Conservation (phyloP, 306 rosid species). For the Glycine latifolia region DNA sequence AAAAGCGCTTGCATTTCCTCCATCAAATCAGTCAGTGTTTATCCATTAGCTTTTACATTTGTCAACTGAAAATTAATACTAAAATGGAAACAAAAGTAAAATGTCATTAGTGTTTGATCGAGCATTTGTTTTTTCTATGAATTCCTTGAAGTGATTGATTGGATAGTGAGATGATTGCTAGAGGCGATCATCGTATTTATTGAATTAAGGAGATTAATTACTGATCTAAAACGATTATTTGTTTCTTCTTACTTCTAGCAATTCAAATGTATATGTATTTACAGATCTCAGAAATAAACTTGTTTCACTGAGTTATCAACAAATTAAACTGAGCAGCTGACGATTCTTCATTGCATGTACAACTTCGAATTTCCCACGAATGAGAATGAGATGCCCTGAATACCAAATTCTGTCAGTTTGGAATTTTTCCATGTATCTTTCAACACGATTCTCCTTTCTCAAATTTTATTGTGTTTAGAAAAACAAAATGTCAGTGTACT, state of each 20-base stretch:
- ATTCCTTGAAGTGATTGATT: background rate
- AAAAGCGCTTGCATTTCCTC: background rate
- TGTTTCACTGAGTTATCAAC: background rate
- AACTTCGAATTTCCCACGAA: too few relatives aligned
- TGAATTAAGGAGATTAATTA: background rate
- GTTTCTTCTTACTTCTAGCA: background rate
- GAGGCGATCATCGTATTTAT: background rate
- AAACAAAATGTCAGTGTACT: too few relatives aligned
- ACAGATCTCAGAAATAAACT: background rate
- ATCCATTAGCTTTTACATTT: slow-evolving; percentile 23
- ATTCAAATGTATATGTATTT: background rate
- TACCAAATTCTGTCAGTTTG: too few relatives aligned
- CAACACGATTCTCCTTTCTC: too few relatives aligned
- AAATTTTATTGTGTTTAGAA: too few relatives aligned
- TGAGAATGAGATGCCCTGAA: too few relatives aligned
- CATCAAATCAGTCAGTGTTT: background rate
- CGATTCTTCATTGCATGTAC: too few relatives aligned
- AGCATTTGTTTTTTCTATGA: background rate
- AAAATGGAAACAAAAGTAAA: background rate
- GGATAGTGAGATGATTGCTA: slow-evolving; percentile 18
- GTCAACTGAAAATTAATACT: background rate
- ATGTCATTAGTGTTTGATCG: background rate
- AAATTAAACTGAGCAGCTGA: too few relatives aligned
- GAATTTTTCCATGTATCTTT: too few relatives aligned
- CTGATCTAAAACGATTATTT: background rate